Conservation (phyloP, 177 flowering plant genomes). For the Vitis hybrid region DNA sequence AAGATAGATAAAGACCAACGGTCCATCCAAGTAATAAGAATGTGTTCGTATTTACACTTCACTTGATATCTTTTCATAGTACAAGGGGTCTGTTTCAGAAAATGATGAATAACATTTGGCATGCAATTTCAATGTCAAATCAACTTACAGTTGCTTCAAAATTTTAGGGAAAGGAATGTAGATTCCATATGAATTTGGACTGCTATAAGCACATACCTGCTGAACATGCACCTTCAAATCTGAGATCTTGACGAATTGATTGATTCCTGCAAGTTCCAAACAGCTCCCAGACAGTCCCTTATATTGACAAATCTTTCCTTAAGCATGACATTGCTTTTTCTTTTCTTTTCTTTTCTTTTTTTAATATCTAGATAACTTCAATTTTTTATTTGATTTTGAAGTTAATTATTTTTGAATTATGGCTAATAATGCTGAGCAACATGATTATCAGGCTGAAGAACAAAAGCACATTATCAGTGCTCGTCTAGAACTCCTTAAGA, state of each 20-base stretch:
- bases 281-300: too few species aligned
- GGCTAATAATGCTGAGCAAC: background rate
- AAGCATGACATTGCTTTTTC: too few species aligned
- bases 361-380: too few species aligned
- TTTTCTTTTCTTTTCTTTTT: too few species aligned
- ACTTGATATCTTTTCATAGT: too few species aligned
- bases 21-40: too few species aligned
- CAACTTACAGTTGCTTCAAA: background rate
- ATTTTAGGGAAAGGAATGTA: background rate
- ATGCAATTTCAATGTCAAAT: background rate
- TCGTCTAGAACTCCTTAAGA: conserved; percentile 42
- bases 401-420: background rate
- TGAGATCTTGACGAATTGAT: too few species aligned
- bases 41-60: too few species aligned
- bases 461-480: conserved; percentile 32
- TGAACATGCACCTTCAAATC: background rate
- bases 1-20: too few species aligned
- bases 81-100: too few species aligned
- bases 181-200: background rate
- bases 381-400: background rate
- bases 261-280: background rate
- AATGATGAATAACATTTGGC: background rate
- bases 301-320: too few species aligned
- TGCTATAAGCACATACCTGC: background rate
- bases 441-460: conserved; percentile 44